Evolutionary conservation across 2,329 filamentous ascomycete genomes (phyloP).

Genomic region (Monosporascus sp.): DNA sequence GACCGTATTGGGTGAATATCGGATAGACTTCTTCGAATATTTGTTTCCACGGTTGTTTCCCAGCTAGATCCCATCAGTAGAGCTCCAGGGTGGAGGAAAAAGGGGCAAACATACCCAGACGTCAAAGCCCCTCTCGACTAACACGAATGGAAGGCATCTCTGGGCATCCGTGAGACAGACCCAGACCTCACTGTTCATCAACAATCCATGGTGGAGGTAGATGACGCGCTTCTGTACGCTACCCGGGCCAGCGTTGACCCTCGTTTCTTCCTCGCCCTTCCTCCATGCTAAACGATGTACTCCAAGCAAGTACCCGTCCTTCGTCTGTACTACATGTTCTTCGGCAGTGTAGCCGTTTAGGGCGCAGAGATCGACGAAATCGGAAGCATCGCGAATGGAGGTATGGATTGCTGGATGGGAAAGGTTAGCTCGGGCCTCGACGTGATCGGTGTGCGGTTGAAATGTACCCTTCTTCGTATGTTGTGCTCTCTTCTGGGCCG

Average conservation of each 20-base stretch:
- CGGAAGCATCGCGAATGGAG: slow-evolving; percentile 79
- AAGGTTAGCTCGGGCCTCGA: slow-evolving; percentile 53
- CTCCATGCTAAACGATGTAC: slow-evolving; percentile 82
- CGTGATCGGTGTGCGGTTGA: not conserved
- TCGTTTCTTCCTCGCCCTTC: slow-evolving; percentile 72
- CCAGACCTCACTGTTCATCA: slow-evolving; percentile 99
- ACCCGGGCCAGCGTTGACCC: slow-evolving; percentile 67
- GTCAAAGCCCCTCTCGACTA: slow-evolving; percentile 90
- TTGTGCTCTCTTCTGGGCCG: slow-evolving; percentile 62
- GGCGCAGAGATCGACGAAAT: slow-evolving; percentile 91
- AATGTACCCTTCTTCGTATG: slow-evolving; percentile 59
- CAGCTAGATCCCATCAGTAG: slow-evolving; percentile 48
- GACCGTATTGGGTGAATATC: slow-evolving; percentile 65
- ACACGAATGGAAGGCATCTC: slow-evolving; percentile 78
- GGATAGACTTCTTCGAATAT: slow-evolving; percentile 92
- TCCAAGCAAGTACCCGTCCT: slow-evolving; percentile 88
- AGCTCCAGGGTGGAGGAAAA: slow-evolving; percentile 14
- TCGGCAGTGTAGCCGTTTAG: slow-evolving; percentile 90
- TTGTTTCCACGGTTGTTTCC: slow-evolving; percentile 99
- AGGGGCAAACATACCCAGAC: slow-evolving; percentile 66
- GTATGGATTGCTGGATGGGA: slow-evolving; percentile 59
- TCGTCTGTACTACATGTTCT: slow-evolving; percentile 92
- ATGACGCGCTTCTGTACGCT: slow-evolving; percentile 77
- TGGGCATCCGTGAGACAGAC: slow-evolving; percentile 84
- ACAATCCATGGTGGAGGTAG: slow-evolving; percentile 89